Evolutionary conservation across 768 basidiomycete genomes (phyloP), one percentile per base, ranked within the genome.

Genomic region (Leccinellum rugosiceps): DNA sequence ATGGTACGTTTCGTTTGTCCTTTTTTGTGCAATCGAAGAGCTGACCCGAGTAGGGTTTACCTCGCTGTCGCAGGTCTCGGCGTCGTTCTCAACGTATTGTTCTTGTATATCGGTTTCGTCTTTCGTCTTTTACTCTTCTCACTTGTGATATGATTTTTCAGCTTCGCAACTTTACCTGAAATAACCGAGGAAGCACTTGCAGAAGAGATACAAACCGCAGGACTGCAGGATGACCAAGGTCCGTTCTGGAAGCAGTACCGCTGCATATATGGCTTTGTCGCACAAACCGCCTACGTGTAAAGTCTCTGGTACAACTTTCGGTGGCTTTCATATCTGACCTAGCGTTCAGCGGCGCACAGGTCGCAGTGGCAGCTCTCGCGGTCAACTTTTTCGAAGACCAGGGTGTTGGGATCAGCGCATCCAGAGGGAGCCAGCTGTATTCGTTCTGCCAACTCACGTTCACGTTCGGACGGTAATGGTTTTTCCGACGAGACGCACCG

Each of bases 391-490:
- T 89, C 53, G 68, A 75, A n/a, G 86, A 86, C 43, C 85, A 86
- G 61, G 79, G 79, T 14, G 69, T 87, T 53, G 81, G 82, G 38
- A 78, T 84, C 60, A 65, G 64, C 52, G 72, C 78, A 34, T 71
- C 84, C 4, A 70, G 73, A 58, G 87, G 85, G 43, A 85, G 86
- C 55, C 72, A 84, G 52, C 70, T 89, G 54, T 86, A 88, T 63
- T 90, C 87, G 8, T 85, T 85, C 67, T 88, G 84, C 63, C 84
- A 88, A 64, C 77, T 88, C 68, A 85, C 84, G 15, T 86, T 86
- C 67, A 83, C 85, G 2, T 69, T 83, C 17, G 84, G 82, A 58
- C 77, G 85, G 80, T 82, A 64, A 59, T n/a, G n/a, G 10, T n/a
- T 41, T 41, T 41, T 1, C 38, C 10, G 9, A 19, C 10, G 38